Percentiles rank a stretch among this genome's conserved stretches.
Evolutionary conservation across 2,329 filamentous ascomycete genomes (phyloP).

Genomic region (Fusarium lateritium): DNA sequence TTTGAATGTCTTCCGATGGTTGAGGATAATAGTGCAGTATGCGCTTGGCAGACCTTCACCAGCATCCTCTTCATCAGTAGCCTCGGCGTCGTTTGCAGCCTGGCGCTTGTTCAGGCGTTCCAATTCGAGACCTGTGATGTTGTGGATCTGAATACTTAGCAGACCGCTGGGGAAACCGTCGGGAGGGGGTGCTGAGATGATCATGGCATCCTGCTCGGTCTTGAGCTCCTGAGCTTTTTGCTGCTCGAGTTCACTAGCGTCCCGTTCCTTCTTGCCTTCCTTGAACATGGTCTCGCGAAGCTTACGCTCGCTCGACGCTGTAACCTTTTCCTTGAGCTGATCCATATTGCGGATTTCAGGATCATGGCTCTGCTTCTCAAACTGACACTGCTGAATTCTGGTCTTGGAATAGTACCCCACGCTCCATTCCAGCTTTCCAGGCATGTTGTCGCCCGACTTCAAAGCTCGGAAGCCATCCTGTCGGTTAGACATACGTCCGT

Average conservation of each 20-base stretch:
- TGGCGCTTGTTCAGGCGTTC: constrained; percentile 71
- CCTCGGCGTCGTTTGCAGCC: constrained; percentile 62
- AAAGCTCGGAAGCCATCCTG: constrained; percentile 76
- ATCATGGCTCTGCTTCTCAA: constrained; percentile 73
- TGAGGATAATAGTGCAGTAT: constrained; percentile 81
- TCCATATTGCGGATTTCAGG: constrained; percentile 69
- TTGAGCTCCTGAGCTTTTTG: constrained; percentile 78
- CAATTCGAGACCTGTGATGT: constrained; percentile 78
- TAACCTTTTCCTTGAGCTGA: constrained; percentile 71
- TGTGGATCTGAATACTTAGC: constrained; percentile 79
- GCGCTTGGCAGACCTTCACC: constrained; percentile 77
- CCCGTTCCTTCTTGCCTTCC: constrained; percentile 63
- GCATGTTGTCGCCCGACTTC: constrained; percentile 76
- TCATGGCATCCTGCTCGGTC: constrained; percentile 72
- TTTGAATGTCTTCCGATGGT: constrained; percentile 78
- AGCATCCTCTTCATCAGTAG: constrained; percentile 69
- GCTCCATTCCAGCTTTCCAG: constrained; percentile 77
- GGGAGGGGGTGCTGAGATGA: constrained; percentile 77
- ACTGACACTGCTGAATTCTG: constrained; percentile 72
- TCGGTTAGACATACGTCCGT: constrained; percentile 73
- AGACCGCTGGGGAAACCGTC: constrained; percentile 75
- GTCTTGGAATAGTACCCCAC: constrained; percentile 81
- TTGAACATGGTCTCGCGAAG: constrained; percentile 72
- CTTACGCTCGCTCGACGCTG: constrained; percentile 69
- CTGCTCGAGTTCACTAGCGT: constrained; percentile 75